Conservation (phyloP, 2,329 filamentous ascomycete species). For the Thelonectria blattea region DNA sequence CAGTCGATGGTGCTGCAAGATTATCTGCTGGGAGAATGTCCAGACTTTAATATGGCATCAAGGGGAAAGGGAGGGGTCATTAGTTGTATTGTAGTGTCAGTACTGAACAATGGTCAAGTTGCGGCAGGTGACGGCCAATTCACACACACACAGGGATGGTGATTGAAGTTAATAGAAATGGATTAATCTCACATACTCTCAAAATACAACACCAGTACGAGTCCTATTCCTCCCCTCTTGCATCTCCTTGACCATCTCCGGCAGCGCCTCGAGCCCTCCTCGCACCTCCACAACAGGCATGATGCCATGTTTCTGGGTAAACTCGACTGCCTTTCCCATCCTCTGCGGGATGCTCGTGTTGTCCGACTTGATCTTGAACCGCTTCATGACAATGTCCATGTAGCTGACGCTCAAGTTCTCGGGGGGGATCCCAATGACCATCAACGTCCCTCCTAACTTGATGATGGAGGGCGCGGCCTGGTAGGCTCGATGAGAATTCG, state of each 20-base stretch:
- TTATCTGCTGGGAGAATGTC: conserved; percentile 39
- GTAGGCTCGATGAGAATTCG: conserved; percentile 35
- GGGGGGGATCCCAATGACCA: conserved; percentile 50
- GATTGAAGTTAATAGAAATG: no score
- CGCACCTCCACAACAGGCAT: conserved; percentile 23
- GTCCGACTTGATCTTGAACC: conserved; percentile 49
- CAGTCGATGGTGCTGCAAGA: conserved; percentile 44
- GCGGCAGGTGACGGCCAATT: no score
- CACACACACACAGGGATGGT: no score
- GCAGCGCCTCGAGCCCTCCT: conserved; percentile 20
- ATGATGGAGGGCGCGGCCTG: conserved; percentile 43
- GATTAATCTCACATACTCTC: no score
- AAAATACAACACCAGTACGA: conserved; percentile 20
- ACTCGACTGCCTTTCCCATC: conserved; percentile 51
- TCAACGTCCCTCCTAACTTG: conserved; percentile 46
- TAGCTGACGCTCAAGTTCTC: conserved; percentile 45
- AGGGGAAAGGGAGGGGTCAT: not conserved
- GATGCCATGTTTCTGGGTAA: conserved; percentile 46
- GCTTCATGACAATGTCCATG: conserved; percentile 48
- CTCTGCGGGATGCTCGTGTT: conserved; percentile 50
- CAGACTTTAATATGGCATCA: conserved; percentile 28
- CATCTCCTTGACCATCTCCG: conserved; percentile 24
- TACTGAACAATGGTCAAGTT: no score
- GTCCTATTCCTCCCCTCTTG: conserved; percentile 18
- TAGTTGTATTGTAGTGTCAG: no score